Evolutionary conservation across 768 basidiomycete species (phyloP).

Genomic region (Termitomyces sp.): DNA sequence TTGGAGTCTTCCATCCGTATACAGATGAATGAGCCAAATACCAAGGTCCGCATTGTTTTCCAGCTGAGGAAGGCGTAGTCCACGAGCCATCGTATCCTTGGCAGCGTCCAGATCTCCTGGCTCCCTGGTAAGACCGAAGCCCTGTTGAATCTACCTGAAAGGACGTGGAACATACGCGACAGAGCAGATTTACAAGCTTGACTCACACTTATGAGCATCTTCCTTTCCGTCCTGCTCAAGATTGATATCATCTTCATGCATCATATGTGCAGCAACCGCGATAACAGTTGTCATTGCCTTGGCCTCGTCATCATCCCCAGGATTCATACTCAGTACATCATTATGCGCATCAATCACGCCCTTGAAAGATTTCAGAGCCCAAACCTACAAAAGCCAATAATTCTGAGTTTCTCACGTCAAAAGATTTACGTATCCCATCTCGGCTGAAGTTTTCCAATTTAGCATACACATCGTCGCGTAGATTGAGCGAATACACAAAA

Average conservation of each 20-base stretch:
- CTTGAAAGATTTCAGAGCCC: constrained; percentile 24
- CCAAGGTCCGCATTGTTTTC: constrained; percentile 20
- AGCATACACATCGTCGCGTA: no score
- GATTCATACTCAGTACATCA: constrained; percentile 21
- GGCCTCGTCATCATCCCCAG: constrained; percentile 18
- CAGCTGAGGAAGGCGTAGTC: constrained; percentile 20
- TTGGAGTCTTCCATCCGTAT: constrained; percentile 19
- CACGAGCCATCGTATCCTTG: constrained; percentile 20
- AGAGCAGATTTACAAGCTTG: no score
- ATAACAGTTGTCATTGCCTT: constrained; percentile 20
- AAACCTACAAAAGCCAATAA: no score
- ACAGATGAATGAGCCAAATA: constrained; percentile 19
- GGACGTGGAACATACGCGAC: background rate
- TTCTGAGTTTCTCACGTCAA: no score
- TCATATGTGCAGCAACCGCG: no score
- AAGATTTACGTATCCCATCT: no score
- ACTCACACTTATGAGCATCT: no score
- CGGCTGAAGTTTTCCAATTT: no score
- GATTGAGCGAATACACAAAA: no score
- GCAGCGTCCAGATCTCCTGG: constrained; percentile 19
- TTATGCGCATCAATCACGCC: constrained; percentile 22
- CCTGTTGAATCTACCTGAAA: constrained; percentile 26
- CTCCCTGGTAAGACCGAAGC: constrained; percentile 20
- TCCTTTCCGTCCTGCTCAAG: no score
- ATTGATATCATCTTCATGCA: background rate